A percentile compares a stretch with the other conserved stretches of the same genome.
These are phyloP conservation scores for Polytrichum formosum DNA, from an alignment of 225 moss, liverwort and hornwort species.

Conservation along the genomic window DNA sequence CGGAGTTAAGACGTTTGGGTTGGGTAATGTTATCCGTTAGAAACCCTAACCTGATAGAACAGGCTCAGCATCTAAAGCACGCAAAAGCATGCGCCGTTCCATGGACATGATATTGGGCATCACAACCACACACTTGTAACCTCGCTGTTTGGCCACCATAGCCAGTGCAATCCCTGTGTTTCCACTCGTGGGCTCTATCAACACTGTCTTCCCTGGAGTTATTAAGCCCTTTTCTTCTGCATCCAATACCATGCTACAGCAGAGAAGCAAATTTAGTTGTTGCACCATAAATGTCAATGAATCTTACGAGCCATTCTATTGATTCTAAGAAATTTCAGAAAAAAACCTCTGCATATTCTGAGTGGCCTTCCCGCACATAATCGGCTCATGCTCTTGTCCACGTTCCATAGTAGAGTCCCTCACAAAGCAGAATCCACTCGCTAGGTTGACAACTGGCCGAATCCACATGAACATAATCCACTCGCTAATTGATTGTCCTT, in stretches of 20 bases:
- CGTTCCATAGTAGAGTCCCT: no score
- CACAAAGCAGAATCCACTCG: no score
- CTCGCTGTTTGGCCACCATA: conserved; percentile 49
- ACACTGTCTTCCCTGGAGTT: conserved; percentile 61
- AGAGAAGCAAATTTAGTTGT: neutral
- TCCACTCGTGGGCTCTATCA: conserved; percentile 80
- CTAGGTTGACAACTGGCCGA: no score
- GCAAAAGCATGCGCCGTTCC: conserved; percentile 79
- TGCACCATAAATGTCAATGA: neutral
- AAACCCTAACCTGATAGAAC: conserved; percentile 49
- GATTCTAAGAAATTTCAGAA: no score
- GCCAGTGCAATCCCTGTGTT: conserved; percentile 82
- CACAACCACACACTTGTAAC: conserved; percentile 68
- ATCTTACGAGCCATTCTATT: neutral
- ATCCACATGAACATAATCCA: no score
- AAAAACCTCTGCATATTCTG: no score
- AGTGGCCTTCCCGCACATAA: no score
- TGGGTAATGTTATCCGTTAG: no score
- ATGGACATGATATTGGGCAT: conserved; percentile 70
- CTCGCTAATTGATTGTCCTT: no score
- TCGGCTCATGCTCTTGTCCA: no score
- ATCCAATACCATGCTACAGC: conserved; percentile 68
- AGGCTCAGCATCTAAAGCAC: conserved; percentile 67
- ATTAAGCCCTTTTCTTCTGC: conserved; percentile 82
- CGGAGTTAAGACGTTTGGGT: no score